Conservation (phyloP, 1,139 yeast species). For the Groenewaldozyma auringiensis region DNA sequence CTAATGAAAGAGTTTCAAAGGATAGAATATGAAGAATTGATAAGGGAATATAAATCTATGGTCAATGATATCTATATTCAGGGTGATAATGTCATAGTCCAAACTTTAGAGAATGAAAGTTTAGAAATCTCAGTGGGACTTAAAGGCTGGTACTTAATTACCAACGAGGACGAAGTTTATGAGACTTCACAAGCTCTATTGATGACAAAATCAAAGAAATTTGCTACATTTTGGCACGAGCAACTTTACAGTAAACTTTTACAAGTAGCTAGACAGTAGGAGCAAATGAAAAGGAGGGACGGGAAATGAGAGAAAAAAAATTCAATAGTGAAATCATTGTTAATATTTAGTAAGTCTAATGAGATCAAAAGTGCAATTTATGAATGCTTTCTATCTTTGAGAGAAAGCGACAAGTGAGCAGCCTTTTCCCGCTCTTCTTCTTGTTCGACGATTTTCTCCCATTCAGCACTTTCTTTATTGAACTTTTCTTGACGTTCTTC, state of each 20-base stretch:
- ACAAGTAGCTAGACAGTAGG: no score
- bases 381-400: slow-evolving; percentile 12
- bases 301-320: no score
- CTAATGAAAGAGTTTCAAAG: slow-evolving; percentile 11
- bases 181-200: slow-evolving; percentile 44
- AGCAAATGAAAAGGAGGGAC: no score
- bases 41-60: slow-evolving; percentile 12
- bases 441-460: slow-evolving; percentile 25
- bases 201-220: slow-evolving; percentile 35
- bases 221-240: slow-evolving; percentile 31
- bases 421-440: slow-evolving; percentile 24
- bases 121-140: slow-evolving; percentile 16
- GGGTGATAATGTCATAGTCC: slow-evolving; percentile 10
- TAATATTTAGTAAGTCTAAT: no score
- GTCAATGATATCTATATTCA: slow-evolving; percentile 7
- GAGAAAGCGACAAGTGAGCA: slow-evolving; percentile 16
- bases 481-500: slow-evolving; percentile 29
- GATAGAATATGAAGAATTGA: slow-evolving; percentile 16
- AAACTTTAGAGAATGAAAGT: slow-evolving; percentile 21
- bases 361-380: no score
- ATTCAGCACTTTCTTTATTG: slow-evolving; percentile 19
- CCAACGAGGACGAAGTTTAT: slow-evolving; percentile 16
- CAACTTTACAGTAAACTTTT: slow-evolving; percentile 27
- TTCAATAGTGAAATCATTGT: no score
- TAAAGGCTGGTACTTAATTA: slow-evolving; percentile 24